These are phyloP conservation scores for Hericium erinaceus DNA, from an alignment of 768 basidiomycete species.

Conservation along the genomic window DNA sequence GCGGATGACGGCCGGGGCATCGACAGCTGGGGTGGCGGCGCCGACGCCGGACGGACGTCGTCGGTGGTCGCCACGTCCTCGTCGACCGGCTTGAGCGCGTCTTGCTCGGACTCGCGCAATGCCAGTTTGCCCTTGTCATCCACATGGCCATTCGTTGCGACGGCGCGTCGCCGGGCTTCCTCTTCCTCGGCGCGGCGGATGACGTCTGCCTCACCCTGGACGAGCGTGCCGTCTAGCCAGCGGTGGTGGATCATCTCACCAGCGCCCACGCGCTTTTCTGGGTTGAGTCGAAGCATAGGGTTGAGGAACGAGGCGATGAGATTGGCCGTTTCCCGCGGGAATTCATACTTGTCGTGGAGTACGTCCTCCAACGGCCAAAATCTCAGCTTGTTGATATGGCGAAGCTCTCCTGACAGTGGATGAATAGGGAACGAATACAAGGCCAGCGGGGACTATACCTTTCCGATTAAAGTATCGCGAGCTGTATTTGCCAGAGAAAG, in stretches of 20 bases:
- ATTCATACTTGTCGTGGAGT: constrained; percentile 91
- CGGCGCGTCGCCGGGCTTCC: constrained; percentile 28
- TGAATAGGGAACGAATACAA: background rate
- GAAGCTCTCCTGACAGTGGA: constrained; percentile 54
- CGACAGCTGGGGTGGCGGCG: constrained; percentile 7
- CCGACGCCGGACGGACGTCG: background rate
- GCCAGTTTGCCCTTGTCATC: constrained; percentile 1
- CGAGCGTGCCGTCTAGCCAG: constrained; percentile 80
- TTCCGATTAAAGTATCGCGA: constrained; percentile 94
- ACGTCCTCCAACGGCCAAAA: constrained; percentile 83
- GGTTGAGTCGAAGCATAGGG: constrained; percentile 86
- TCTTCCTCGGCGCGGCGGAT: constrained; percentile 54
- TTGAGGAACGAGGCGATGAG: constrained; percentile 70
- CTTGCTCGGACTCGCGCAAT: constrained; percentile 25
- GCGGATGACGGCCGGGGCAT: constrained; percentile 10
- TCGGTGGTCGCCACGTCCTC: constrained; percentile 24
- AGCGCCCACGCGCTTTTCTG: constrained; percentile 84
- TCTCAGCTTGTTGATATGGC: constrained; percentile 89
- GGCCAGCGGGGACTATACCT: constrained; percentile 38
- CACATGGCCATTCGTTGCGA: constrained; percentile 31
- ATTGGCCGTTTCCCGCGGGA: constrained; percentile 76
- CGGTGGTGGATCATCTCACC: constrained; percentile 76
- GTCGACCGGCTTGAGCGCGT: constrained; percentile 75
- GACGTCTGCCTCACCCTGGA: constrained; percentile 87
- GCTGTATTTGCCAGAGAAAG: constrained; percentile 87